Percentiles rank a stretch among this genome's conserved stretches.
Evolutionary conservation across 768 basidiomycete species (phyloP).

Genomic region (Pisolithus marmoratus): DNA sequence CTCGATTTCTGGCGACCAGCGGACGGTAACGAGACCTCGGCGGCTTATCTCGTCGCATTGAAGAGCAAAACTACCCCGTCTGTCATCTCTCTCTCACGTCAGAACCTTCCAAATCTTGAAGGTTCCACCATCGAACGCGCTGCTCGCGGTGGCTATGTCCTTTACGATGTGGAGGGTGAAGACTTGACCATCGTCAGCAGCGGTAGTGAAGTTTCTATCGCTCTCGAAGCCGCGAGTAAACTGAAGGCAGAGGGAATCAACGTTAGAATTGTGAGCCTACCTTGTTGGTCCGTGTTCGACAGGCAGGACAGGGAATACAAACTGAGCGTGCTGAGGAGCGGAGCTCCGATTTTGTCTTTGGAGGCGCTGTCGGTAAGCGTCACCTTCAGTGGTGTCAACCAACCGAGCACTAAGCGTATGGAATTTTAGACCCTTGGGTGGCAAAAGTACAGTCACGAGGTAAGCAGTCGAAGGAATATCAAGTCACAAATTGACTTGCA

Average conservation of each 20-base stretch:
- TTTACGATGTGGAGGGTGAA: slow-evolving; percentile 74
- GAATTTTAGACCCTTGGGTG: slow-evolving; percentile 63
- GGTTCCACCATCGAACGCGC: slow-evolving; percentile 83
- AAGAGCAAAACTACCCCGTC: slow-evolving; percentile 75
- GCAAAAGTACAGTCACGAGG: slow-evolving; percentile 87
- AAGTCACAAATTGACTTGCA: slow-evolving; percentile 9
- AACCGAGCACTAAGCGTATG: slow-evolving; percentile 7
- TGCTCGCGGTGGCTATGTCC: slow-evolving; percentile 80
- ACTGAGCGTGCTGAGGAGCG: slow-evolving; percentile 80
- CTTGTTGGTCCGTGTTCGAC: slow-evolving; percentile 88
- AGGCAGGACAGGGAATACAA: slow-evolving; percentile 74
- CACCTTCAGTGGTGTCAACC: neutral
- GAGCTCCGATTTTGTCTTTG: slow-evolving; percentile 83
- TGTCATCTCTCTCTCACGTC: slow-evolving; percentile 75
- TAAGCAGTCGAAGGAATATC: slow-evolving; percentile 14
- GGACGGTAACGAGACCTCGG: slow-evolving; percentile 96
- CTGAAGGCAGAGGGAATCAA: slow-evolving; percentile 75
- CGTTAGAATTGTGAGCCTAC: slow-evolving; percentile 79
- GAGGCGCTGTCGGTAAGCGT: slow-evolving; percentile 66
- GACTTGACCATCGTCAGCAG: slow-evolving; percentile 86
- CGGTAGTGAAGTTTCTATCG: slow-evolving; percentile 87
- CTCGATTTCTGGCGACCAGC: slow-evolving; percentile 90
- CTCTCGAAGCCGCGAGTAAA: slow-evolving; percentile 77
- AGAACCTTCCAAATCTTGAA: slow-evolving; percentile 91
- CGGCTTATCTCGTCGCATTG: slow-evolving; percentile 79